Evolutionary conservation across 352 stramenopile species (phyloP), one percentile per base, ranked within the genome.

Genomic region (Plasmopara halstedii): DNA sequence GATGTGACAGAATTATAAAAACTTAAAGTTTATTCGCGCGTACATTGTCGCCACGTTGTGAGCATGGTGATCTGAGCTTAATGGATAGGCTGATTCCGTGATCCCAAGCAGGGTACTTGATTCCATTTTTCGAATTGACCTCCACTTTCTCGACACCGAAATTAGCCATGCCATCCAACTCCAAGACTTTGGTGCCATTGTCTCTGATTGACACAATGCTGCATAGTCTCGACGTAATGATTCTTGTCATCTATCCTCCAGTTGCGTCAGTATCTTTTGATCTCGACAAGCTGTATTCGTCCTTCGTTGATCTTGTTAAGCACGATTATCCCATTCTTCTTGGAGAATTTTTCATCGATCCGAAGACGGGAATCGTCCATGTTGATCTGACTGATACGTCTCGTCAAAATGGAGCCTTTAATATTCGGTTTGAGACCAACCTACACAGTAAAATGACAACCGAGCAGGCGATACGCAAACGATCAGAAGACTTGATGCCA

Each of bases 201-300:
- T 76, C 72, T 1, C 67, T 67, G 15, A 49, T 82, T 41, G 72
- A 84, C 39, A 55, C 66, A 0, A 59, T 65, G 53, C 79, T 84
- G 72, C 47, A 49, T 19, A 43, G 42, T 6, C 11, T 31, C 11
- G 6, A 6, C 26, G 62, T 80, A 17, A 47, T 52, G 19, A 44
- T 84, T 38, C 53, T 57, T 22, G 56, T 79, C 17, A 46, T 84
- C 44, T 79, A 77, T 57, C 81, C 71, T 41, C 66, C 53, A 25
- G 6, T 38, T 6, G n/a, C 32, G 2, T 42, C 8, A 20, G 29
- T 44, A 10, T 9, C 21, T 2, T 84, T 63, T 41, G 64, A 81
- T 20, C 56, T 75, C 29, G 34, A 55, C 9, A 62, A 50, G 17
- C 74, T 6, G 11, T 58, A 70, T 8, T 33, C 23, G 0, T 58